These are phyloP conservation scores for Hypoxylon crocopeplum DNA, from an alignment of 495 filamentous ascomycete genomes.

Conservation along the genomic window DNA sequence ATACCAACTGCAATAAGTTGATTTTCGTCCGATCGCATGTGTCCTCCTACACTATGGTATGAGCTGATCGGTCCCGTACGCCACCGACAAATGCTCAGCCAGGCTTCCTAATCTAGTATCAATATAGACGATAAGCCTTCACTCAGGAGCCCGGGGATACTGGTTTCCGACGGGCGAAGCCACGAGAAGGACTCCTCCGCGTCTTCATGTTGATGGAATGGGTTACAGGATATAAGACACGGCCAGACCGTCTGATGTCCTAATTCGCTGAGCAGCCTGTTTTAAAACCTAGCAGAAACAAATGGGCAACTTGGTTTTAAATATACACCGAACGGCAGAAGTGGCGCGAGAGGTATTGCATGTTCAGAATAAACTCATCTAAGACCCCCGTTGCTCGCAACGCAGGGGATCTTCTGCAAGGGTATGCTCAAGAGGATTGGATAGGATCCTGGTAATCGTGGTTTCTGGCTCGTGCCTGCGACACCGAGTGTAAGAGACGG, in stretches of 20 bases:
- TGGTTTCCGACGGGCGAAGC: not conserved
- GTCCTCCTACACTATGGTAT: not conserved
- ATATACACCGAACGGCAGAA: too few species aligned
- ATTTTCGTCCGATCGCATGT: too few species aligned
- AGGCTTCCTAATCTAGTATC: not conserved
- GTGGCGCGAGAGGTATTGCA: too few species aligned
- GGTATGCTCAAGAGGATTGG: too few species aligned
- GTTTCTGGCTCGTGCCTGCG: too few species aligned
- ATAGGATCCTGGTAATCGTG: too few species aligned
- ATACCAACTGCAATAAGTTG: not conserved
- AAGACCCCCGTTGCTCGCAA: too few species aligned
- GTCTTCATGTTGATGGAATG: not conserved
- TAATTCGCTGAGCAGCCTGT: slow-evolving; percentile 20
- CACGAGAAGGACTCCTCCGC: slow-evolving; percentile 7
- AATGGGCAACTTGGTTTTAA: slow-evolving; percentile 16
- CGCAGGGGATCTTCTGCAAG: too few species aligned
- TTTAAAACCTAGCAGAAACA: slow-evolving; percentile 33
- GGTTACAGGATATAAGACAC: slow-evolving; percentile 8
- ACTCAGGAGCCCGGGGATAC: not conserved
- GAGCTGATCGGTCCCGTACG: slow-evolving; percentile 1
- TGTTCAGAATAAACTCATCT: too few species aligned
- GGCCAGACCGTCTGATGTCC: slow-evolving; percentile 1
- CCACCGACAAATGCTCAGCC: not conserved
- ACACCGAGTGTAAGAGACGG: too few species aligned
- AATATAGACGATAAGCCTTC: not conserved